Conservation (phyloP, 441 rosid genomes). For the Viola pubescens region DNA sequence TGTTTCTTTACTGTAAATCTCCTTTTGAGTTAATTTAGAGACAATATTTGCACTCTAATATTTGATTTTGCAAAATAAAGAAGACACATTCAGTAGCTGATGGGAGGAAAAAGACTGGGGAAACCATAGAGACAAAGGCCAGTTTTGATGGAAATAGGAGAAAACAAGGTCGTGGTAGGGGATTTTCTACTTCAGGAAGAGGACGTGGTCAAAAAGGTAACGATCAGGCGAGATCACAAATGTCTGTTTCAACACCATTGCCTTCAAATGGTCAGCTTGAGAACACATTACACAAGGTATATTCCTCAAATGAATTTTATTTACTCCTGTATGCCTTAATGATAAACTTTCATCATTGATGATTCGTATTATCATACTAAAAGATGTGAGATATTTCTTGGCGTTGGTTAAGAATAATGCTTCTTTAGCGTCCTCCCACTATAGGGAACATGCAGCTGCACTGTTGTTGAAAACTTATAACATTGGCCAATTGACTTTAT, state of each 20-base stretch:
- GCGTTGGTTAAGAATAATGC: too few species aligned
- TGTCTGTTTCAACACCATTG: conserved; percentile 33
- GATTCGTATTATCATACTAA: too few species aligned
- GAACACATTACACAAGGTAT: conserved; percentile 55
- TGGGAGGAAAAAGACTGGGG: conserved; percentile 58
- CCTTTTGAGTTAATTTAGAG: conserved; percentile 1
- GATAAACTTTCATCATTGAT: too few species aligned
- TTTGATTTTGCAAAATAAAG: conserved; percentile 11
- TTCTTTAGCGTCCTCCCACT: too few species aligned
- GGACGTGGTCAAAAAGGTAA: conserved; percentile 76
- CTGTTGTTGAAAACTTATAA: too few species aligned
- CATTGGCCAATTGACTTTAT: too few species aligned
- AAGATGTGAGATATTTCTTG: too few species aligned
- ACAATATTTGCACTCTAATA: conserved; percentile 14
- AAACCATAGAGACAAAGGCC: conserved; percentile 43
- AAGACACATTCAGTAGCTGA: conserved; percentile 43
- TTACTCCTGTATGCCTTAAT: too few species aligned
- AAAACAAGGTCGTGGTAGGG: conserved; percentile 87
- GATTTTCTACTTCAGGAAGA: conserved; percentile 55
- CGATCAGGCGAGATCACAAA: conserved; percentile 52
- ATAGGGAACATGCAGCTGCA: too few species aligned
- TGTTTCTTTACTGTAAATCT: conserved; percentile 3
- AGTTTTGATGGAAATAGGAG: conserved; percentile 51
- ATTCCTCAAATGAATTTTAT: neutral
- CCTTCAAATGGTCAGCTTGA: conserved; percentile 59